A percentile compares a stretch with the other conserved stretches of the same genome.
phyloP scores from a whole-genome alignment of 345 rosid species.

The Microcos paniculata region DNA sequence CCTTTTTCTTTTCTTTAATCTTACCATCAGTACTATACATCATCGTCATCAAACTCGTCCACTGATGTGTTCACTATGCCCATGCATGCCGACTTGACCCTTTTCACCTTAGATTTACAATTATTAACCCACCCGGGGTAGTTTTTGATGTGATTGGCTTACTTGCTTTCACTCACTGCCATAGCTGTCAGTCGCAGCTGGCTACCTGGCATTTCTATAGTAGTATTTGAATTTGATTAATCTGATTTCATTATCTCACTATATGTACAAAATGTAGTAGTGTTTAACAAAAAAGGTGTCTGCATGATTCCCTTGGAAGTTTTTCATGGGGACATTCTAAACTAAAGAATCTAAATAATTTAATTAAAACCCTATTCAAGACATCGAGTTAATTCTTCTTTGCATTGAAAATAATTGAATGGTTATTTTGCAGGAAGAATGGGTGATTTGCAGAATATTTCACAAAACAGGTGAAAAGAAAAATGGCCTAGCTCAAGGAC shows the following conservation, averaged over 20 bases:
- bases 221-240: not conserved
- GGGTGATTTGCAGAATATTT: conserved; percentile 93
- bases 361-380: not conserved
- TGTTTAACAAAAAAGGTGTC: not conserved
- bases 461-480: conserved; percentile 75
- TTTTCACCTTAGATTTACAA: not conserved
- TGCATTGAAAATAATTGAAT: too few species aligned
- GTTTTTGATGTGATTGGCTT: conserved; percentile 12
- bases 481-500: conserved; percentile 39
- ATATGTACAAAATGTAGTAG: too few species aligned
- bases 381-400: not conserved
- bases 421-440: conserved; percentile 71
- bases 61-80: not conserved
- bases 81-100: conserved; percentile 5
- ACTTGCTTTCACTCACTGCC: not conserved
- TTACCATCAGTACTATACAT: too few species aligned
- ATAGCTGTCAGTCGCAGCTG: not conserved
- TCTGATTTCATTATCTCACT: not conserved
- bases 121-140: not conserved
- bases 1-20: not conserved
- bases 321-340: not conserved
- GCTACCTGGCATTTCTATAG: not conserved
- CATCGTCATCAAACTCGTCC: not conserved
- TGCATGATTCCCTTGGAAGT: not conserved
- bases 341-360: not conserved